Conservation (phyloP, 495 filamentous ascomycete genomes). For the Penicillium riverlandense region DNA sequence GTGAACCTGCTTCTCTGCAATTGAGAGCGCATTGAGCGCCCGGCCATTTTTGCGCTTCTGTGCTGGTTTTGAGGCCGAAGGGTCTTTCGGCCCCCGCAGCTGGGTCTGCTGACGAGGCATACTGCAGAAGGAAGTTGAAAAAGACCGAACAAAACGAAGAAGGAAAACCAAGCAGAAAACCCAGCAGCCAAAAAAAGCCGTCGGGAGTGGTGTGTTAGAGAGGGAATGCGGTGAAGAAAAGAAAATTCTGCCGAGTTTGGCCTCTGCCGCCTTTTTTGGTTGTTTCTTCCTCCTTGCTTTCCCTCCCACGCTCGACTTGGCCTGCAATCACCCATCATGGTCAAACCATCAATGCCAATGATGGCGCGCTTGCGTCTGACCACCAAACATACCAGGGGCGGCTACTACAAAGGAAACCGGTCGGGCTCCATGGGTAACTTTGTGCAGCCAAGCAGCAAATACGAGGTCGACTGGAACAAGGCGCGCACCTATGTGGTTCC, state of each 20-base stretch:
- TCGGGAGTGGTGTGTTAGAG: conserved; percentile 5
- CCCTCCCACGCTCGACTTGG: neutral
- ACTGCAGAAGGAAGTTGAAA: conserved; percentile 10
- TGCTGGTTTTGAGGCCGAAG: conserved; percentile 33
- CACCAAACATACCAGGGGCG: conserved; percentile 87
- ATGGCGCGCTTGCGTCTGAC: conserved; percentile 65
- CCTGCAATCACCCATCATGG: conserved; percentile 30
- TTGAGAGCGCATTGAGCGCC: conserved; percentile 75
- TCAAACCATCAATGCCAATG: conserved; percentile 66
- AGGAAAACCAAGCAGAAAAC: conserved; percentile 4
- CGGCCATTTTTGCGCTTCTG: conserved; percentile 48
- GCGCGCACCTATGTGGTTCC: conserved; percentile 88
- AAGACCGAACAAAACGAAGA: conserved; percentile 1
- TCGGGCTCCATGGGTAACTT: conserved; percentile 75
- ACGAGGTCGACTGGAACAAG: conserved; percentile 73
- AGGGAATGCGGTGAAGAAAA: conserved; percentile 20
- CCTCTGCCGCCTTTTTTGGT: conserved; percentile 16
- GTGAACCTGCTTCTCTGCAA: conserved; percentile 60
- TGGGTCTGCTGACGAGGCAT: conserved; percentile 66
- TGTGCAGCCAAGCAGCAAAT: conserved; percentile 76
- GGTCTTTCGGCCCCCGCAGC: conserved; percentile 39
- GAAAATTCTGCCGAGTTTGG: conserved; percentile 35
- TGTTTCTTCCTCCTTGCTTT: conserved; percentile 7
- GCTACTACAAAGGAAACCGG: conserved; percentile 94
- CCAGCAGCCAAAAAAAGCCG: conserved; percentile 1